phyloP scores from a whole-genome alignment of 2,329 filamentous ascomycete species.

The Aureobasidium sp. region DNA sequence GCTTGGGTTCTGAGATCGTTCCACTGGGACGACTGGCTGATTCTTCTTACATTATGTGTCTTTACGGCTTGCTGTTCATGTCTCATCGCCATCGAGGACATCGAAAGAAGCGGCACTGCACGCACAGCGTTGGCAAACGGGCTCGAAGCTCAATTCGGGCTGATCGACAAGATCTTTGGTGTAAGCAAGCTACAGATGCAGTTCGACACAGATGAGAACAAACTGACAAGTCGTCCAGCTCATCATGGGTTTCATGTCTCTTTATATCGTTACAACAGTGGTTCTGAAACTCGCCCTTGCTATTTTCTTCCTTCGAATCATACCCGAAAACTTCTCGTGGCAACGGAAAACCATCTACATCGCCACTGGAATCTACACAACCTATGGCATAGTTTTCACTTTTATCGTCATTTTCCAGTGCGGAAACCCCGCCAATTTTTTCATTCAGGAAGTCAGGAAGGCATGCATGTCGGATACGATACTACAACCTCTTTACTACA shows the following conservation, averaged over 20 bases:
- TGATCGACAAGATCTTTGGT: constrained; percentile 40
- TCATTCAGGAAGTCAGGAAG: constrained; percentile 15
- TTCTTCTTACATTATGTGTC: constrained; percentile 24
- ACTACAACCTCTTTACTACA: constrained; percentile 19
- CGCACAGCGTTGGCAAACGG: neutral
- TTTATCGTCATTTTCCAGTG: constrained; percentile 39
- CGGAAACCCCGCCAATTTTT: constrained; percentile 20
- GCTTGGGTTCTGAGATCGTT: constrained; percentile 23
- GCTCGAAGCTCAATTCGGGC: neutral
- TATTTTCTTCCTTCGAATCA: constrained; percentile 32
- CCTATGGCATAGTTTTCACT: constrained; percentile 40
- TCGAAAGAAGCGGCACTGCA: neutral
- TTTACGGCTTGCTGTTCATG: constrained; percentile 27
- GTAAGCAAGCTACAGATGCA: constrained; percentile 27
- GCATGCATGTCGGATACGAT: constrained; percentile 17
- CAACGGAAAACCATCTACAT: constrained; percentile 21
- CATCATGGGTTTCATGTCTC: constrained; percentile 32
- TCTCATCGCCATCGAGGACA: constrained; percentile 19
- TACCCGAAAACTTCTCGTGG: constrained; percentile 19
- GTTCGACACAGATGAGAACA: constrained; percentile 25
- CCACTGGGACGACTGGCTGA: constrained; percentile 26
- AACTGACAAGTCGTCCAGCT: constrained; percentile 40
- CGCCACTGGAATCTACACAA: constrained; percentile 23
- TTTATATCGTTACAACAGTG: constrained; percentile 36
- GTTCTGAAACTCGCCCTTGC: constrained; percentile 34